phyloP scores from a whole-genome alignment of 345 rosid species.

The Moricandia moricandioides region DNA sequence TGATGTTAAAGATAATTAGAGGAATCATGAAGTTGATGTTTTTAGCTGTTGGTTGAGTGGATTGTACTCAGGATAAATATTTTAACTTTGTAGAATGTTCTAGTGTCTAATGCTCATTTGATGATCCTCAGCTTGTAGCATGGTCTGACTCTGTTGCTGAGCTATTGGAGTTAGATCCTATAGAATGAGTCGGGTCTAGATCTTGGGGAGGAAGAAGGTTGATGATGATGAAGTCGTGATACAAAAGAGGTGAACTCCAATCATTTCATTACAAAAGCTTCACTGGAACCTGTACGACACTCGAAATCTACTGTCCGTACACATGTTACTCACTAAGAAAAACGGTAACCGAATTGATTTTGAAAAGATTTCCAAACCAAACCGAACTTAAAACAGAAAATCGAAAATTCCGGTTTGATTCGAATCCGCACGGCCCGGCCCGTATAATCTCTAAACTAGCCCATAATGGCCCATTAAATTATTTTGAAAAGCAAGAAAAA shows the following conservation, averaged over 20 bases:
- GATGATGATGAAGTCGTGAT: conserved; percentile 20
- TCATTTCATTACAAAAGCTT: conserved; percentile 18
- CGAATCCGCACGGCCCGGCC: not conserved
- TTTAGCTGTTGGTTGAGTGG: not conserved
- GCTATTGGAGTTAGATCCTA: conserved; percentile 72
- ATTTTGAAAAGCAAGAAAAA: not conserved
- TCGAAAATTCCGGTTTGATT: not conserved
- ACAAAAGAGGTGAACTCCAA: conserved; percentile 33
- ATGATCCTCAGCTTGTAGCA: conserved; percentile 78
- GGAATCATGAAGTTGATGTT: conserved; percentile 3
- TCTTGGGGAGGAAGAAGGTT: conserved; percentile 22
- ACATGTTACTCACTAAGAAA: not conserved
- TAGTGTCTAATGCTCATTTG: not conserved
- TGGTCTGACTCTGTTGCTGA: conserved; percentile 91
- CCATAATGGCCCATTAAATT: not conserved
- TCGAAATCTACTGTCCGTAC: not conserved
- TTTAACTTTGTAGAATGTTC: not conserved
- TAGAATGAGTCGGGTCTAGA: conserved; percentile 67
- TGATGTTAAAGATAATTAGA: no score
- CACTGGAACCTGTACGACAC: not conserved
- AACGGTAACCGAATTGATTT: not conserved
- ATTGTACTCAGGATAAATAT: not conserved
- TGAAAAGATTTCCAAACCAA: not conserved
- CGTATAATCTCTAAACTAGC: not conserved
- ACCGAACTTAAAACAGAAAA: not conserved